Evolutionary conservation across 176 grass and related monocot genomes (phyloP).

Genomic region (Oryza officinalis): DNA sequence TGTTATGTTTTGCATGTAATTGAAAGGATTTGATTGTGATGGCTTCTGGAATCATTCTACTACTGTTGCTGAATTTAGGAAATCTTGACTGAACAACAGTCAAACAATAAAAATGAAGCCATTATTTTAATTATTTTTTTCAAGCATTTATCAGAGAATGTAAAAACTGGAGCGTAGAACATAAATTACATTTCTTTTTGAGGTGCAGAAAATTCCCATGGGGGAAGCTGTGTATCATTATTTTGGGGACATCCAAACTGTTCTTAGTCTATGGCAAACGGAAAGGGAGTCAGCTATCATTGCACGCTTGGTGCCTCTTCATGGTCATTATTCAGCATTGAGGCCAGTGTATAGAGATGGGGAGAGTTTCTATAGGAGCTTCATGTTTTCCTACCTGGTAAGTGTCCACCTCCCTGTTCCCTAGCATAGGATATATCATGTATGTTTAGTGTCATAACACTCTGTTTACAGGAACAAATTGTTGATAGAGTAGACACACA

Average conservation of each 20-base stretch:
- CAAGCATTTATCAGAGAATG: neutral
- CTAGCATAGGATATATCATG: conserved; percentile 29
- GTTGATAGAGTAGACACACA: conserved; percentile 38
- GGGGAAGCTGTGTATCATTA: neutral
- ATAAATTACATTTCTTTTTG: too few relatives aligned
- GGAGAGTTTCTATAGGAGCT: conserved; percentile 58
- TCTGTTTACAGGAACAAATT: conserved; percentile 47
- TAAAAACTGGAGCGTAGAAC: neutral
- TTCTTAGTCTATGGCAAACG: too few relatives aligned
- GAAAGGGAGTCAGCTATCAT: too few relatives aligned
- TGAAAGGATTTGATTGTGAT: neutral
- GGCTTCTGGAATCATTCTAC: neutral
- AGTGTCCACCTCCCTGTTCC: neutral
- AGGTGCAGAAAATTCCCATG: conserved; percentile 25
- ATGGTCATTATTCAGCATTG: conserved; percentile 6
- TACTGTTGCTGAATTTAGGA: neutral
- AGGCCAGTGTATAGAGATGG: conserved; percentile 39
- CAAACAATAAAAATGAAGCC: neutral
- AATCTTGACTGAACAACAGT: neutral
- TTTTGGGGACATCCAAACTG: neutral
- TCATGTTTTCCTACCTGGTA: conserved; percentile 58
- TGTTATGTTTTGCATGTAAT: neutral
- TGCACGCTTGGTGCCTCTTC: neutral
- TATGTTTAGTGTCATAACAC: conserved; percentile 25
- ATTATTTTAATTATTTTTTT: conserved; percentile 18